A percentile compares a stretch with the other conserved stretches of the same genome.
phyloP scores from a whole-genome alignment of 1,284 basidiomycete species.

The Cutaneotrichosporon arboriforme region DNA sequence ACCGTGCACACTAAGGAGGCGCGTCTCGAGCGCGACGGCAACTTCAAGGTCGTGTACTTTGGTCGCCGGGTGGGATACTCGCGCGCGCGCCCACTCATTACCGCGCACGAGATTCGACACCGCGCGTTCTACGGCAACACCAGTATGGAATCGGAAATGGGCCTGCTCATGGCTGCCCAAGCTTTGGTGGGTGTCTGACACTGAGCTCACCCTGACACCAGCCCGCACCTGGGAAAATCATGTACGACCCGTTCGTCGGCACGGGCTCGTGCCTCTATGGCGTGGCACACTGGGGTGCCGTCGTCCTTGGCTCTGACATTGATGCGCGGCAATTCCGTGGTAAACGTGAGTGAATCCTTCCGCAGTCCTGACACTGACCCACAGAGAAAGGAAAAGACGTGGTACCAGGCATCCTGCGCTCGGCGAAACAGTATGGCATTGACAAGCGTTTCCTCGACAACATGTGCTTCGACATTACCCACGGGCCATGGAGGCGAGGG shows the following conservation, averaged over 20 bases:
- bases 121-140: conserved; percentile 91
- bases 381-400: conserved; percentile 47
- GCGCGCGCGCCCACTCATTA: conserved; percentile 62
- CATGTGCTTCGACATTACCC: conserved; percentile 83
- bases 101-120: conserved; percentile 80
- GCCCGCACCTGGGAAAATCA: conserved; percentile 78
- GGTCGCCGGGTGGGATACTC: conserved; percentile 77
- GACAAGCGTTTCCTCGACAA: conserved; percentile 71
- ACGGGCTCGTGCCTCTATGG: conserved; percentile 92
- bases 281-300: conserved; percentile 78
- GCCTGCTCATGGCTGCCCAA: conserved; percentile 92
- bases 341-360: conserved; percentile 54
- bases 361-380: neutral
- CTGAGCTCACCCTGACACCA: conserved; percentile 41
- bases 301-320: conserved; percentile 89
- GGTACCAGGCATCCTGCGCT: conserved; percentile 64
- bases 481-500: conserved; percentile 80
- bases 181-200: conserved; percentile 57
- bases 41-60: conserved; percentile 68
- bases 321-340: conserved; percentile 96
- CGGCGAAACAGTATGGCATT: conserved; percentile 81
- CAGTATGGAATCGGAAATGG: conserved; percentile 95
- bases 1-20: conserved; percentile 22
- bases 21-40: conserved; percentile 54
- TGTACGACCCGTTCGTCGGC: conserved; percentile 96